Evolutionary conservation across 768 basidiomycete genomes (phyloP).

Genomic region (Tylopilus subfusipes): DNA sequence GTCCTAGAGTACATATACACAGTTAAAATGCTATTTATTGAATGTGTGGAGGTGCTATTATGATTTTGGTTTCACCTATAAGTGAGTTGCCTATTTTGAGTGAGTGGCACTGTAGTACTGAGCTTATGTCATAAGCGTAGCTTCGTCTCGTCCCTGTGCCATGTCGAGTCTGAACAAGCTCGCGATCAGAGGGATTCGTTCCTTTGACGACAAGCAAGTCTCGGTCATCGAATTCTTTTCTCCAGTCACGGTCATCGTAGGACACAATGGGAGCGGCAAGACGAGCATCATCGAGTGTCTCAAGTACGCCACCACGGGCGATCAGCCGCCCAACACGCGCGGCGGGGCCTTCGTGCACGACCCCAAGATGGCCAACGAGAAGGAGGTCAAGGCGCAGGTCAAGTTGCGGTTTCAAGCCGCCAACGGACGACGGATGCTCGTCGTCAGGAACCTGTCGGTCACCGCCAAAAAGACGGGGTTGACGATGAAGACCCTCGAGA

Average conservation of each 20-base stretch:
- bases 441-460: constrained; percentile 86
- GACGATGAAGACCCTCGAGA: constrained; percentile 98
- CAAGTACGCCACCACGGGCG: constrained; percentile 98
- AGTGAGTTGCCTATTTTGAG: no score
- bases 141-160: no score
- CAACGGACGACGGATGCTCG: constrained; percentile 87
- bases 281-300: constrained; percentile 99
- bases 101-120: no score
- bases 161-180: constrained; percentile 75
- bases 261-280: constrained; percentile 97
- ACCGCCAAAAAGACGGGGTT: constrained; percentile 91
- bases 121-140: no score
- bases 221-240: constrained; percentile 95
- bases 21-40: no score
- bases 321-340: constrained; percentile 95
- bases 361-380: constrained; percentile 99
- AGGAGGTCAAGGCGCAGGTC: constrained; percentile 98
- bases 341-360: constrained; percentile 99
- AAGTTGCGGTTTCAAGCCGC: constrained; percentile 90
- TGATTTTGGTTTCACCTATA: no score
- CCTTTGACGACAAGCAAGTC: constrained; percentile 94
- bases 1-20: no score
- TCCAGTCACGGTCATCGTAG: constrained; percentile 97
- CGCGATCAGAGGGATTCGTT: constrained; percentile 90
- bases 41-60: no score